Evolutionary conservation across 768 basidiomycete species (phyloP), one percentile per base, ranked within the genome.

Genomic region (Pleurotus citrinopileatus): DNA sequence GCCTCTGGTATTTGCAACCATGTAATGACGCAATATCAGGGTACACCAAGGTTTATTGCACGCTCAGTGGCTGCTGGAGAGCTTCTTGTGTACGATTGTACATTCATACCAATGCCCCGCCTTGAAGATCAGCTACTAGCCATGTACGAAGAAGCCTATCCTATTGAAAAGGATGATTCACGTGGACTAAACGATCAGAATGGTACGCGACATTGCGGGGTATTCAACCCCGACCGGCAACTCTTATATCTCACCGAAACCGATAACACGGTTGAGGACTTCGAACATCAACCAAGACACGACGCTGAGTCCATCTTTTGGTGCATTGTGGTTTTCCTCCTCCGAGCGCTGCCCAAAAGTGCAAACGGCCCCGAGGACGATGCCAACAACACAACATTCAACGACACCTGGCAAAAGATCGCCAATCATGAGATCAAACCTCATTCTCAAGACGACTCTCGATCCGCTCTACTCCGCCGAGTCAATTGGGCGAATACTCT

Each of bases 251-350:
- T 34, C 32, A 10, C 9, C 32, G n/a, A 34, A n/a, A 34, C 32
- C 25, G 22, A 23, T 19, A 10, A 23, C 19, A 42, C 10, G 22
- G 10, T 13, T 12, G 42, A 42, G 17, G 25, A 46, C 7, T 43
- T 43, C 23, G 15, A 9, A 25, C 52, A 25, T 43, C 52, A 53
- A n/a, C 52, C 52, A n/a, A 3, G 52, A 22, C 52, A 53, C 22
- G 52, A 53, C 37, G 52, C 52, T 4, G 52, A 53, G 9, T 53
- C 52, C n/a, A 32, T 53, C 8, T 53, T 42, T 28, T 53, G 52
- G 52, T 13, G 22, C 4, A 53, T 53, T 6, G 40, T 53, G 5
- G 7, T 25, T n/a, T 43, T 53, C 40, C 38, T 53, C 23, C 19
- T 53, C 10, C 38, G 19, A 8, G 52, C 38, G 9, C 37, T 42